phyloP scores from a whole-genome alignment of 2,329 filamentous ascomycete genomes.

The Graphilbum sp. region DNA sequence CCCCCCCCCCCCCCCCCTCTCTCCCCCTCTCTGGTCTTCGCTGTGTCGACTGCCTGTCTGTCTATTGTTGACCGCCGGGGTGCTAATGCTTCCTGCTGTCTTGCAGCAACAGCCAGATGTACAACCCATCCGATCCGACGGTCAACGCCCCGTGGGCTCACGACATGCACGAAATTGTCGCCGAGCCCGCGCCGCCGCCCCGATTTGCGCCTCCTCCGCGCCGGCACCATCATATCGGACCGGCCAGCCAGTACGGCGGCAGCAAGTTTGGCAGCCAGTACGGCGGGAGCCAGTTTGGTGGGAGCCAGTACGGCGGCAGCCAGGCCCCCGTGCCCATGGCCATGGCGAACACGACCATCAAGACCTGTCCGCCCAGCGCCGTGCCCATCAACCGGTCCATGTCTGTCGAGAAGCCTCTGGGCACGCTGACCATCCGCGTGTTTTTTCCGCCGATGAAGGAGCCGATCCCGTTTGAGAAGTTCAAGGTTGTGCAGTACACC shows the following conservation, averaged over 20 bases:
- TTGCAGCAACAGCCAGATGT: slow-evolving; percentile 16
- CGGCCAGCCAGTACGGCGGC: slow-evolving; percentile 1
- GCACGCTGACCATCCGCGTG: slow-evolving; percentile 72
- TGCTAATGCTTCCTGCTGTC: slow-evolving; percentile 1
- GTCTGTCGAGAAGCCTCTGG: slow-evolving; percentile 69
- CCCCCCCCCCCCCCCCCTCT: no score
- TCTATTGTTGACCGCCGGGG: not conserved
- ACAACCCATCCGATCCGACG: slow-evolving; percentile 33
- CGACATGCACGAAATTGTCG: slow-evolving; percentile 73
- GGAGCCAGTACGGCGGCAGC: slow-evolving; percentile 17
- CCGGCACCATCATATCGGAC: slow-evolving; percentile 8
- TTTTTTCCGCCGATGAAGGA: slow-evolving; percentile 60
- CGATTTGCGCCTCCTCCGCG: not conserved
- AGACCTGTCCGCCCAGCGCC: slow-evolving; percentile 39
- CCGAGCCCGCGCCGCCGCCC: slow-evolving; percentile 19
- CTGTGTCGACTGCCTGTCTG: no score
- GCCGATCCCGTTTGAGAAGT: slow-evolving; percentile 53
- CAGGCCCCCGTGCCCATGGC: slow-evolving; percentile 7
- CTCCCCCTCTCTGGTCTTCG: no score
- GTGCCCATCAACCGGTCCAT: slow-evolving; percentile 58
- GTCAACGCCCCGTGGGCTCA: slow-evolving; percentile 75
- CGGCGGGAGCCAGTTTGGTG: slow-evolving; percentile 12
- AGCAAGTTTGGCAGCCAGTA: slow-evolving; percentile 1
- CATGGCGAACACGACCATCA: slow-evolving; percentile 20
- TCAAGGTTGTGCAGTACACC: slow-evolving; percentile 80